Conservation (phyloP, 768 basidiomycete genomes). For the Tylopilus plumbeoviolaceoides region DNA sequence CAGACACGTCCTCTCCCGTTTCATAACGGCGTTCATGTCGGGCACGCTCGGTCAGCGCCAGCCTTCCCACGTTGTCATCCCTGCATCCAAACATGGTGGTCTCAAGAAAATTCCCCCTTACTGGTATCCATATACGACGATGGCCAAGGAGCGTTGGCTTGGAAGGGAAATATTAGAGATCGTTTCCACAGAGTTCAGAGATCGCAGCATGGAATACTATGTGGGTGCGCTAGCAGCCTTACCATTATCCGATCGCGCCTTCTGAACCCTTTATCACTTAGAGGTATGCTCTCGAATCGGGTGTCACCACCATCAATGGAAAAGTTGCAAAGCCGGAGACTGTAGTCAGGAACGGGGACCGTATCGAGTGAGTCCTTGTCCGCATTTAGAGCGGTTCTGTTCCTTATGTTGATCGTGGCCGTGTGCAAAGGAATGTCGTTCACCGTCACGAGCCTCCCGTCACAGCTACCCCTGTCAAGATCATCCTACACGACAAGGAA, state of each 20-base stretch:
- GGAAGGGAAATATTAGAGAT: constrained; percentile 86
- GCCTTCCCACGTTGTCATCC: constrained; percentile 22
- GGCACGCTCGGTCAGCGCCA: constrained; percentile 22
- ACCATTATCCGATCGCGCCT: background rate
- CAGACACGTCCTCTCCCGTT: constrained; percentile 48
- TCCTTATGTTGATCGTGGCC: background rate
- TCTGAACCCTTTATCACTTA: constrained; percentile 24
- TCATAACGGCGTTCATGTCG: constrained; percentile 50
- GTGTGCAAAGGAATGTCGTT: constrained; percentile 69
- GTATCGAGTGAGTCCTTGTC: constrained; percentile 67
- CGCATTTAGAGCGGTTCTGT: background rate
- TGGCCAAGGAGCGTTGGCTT: constrained; percentile 89
- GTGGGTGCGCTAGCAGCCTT: constrained; percentile 44
- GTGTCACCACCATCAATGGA: constrained; percentile 96
- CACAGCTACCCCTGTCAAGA: constrained; percentile 73
- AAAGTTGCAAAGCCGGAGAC: constrained; percentile 74
- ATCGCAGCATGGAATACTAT: constrained; percentile 94
- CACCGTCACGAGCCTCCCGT: constrained; percentile 98
- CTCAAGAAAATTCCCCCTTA: constrained; percentile 83
- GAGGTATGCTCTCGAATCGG: constrained; percentile 79
- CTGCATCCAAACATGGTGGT: constrained; percentile 30
- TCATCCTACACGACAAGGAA: constrained; percentile 74
- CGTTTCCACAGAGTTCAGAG: constrained; percentile 90
- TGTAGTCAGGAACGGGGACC: constrained; percentile 80
- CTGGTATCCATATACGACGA: constrained; percentile 91